phyloP scores from a whole-genome alignment of 169 alveolate species.

The Plasmodium cynomolgi region DNA sequence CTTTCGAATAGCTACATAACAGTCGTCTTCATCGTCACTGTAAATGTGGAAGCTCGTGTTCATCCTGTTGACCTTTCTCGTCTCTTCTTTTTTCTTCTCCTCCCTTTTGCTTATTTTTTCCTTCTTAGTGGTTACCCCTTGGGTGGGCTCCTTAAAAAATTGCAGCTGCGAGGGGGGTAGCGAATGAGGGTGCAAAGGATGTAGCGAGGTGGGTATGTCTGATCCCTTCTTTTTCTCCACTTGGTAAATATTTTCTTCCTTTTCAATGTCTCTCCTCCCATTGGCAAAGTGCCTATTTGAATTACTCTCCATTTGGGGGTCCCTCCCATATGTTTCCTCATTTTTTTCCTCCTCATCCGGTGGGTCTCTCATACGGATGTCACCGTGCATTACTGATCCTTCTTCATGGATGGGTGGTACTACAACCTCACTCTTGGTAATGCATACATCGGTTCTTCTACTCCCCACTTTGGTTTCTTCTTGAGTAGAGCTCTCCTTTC shows the following conservation, averaged over 20 bases:
- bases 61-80: constrained; percentile 32
- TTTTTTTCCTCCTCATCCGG: background rate
- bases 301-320: too few relatives aligned
- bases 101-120: constrained; percentile 24
- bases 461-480: background rate
- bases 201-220: background rate
- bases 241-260: background rate
- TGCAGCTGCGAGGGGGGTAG: background rate
- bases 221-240: background rate
- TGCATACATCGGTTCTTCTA: background rate
- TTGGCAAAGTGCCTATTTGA: too few relatives aligned
- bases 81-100: constrained; percentile 49
- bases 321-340: background rate
- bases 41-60: constrained; percentile 72
- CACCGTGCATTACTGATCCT: background rate
- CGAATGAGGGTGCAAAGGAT: background rate
- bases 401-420: background rate
- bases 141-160: background rate
- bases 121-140: constrained; percentile 1
- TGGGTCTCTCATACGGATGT: background rate
- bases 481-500: background rate
- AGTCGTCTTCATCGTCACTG: constrained; percentile 58
- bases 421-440: background rate
- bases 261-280: background rate
- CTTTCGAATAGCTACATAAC: constrained; percentile 36